A percentile compares a stretch with the other conserved stretches of the same genome.
phyloP scores from a whole-genome alignment of 2,329 filamentous ascomycete genomes.

The Hymenoscyphus repandus region DNA sequence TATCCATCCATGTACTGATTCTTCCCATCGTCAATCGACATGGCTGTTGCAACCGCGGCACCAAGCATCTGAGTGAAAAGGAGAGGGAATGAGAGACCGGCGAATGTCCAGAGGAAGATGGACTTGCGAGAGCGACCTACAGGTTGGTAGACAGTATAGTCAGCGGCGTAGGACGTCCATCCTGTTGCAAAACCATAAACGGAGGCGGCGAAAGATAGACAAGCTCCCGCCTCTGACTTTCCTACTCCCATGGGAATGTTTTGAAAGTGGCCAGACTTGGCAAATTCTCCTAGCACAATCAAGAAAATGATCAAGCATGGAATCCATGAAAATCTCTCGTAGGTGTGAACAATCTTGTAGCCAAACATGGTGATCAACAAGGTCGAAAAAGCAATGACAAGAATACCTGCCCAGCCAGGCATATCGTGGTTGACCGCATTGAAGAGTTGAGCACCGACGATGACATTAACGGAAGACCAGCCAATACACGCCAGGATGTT shows the following conservation, averaged over 20 bases:
- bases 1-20: slow-evolving; percentile 55
- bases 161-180: slow-evolving; percentile 70
- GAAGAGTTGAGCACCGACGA: slow-evolving; percentile 74
- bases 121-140: slow-evolving; percentile 50
- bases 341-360: slow-evolving; percentile 70
- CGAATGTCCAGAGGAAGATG: slow-evolving; percentile 65
- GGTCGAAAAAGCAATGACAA: slow-evolving; percentile 66
- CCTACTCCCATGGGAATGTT: slow-evolving; percentile 55
- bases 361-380: slow-evolving; percentile 68
- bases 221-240: slow-evolving; percentile 51
- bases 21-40: slow-evolving; percentile 44
- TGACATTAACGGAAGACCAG: slow-evolving; percentile 73
- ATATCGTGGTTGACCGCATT: slow-evolving; percentile 66
- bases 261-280: slow-evolving; percentile 59
- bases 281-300: slow-evolving; percentile 64
- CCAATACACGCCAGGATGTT: slow-evolving; percentile 68
- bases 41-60: slow-evolving; percentile 63
- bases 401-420: slow-evolving; percentile 67
- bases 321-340: slow-evolving; percentile 72
- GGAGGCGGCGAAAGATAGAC: slow-evolving; percentile 62
- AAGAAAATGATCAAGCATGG: slow-evolving; percentile 69
- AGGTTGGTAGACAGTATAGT: slow-evolving; percentile 78
- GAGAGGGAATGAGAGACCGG: slow-evolving; percentile 65
- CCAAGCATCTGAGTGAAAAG: slow-evolving; percentile 71
- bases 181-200: slow-evolving; percentile 66